Evolutionary conservation across 768 basidiomycete genomes (phyloP).

Genomic region (Naganishia vaughanmartiniae): DNA sequence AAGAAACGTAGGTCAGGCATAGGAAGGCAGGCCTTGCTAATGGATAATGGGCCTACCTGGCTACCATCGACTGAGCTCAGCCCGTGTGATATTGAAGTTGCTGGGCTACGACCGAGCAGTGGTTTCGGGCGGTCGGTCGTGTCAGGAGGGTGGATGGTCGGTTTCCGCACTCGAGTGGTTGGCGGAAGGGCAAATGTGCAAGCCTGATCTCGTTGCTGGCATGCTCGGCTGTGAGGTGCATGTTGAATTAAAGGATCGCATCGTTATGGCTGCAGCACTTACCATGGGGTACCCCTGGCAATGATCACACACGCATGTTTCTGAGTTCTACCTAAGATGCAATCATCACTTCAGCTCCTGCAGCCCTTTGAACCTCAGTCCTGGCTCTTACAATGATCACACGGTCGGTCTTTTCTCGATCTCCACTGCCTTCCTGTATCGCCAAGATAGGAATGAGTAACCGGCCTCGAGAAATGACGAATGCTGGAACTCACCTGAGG

Average conservation of each 20-base stretch:
- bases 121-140: not conserved
- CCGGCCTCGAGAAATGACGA: not conserved
- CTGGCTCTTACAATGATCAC: conserved; percentile 18
- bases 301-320: conserved; percentile 21
- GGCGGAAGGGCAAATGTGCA: conserved; percentile 19
- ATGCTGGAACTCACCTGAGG: not conserved
- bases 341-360: not conserved
- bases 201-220: conserved; percentile 14
- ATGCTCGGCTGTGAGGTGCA: conserved; percentile 2
- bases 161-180: conserved; percentile 14
- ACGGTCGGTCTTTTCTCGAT: conserved; percentile 18
- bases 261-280: no score
- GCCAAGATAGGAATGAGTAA: not conserved
- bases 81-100: conserved; percentile 8
- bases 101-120: conserved; percentile 4
- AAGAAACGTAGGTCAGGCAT: not conserved
- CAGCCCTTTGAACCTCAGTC: no score
- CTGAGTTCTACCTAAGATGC: conserved; percentile 1
- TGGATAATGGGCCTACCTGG: not conserved
- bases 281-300: conserved; percentile 11
- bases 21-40: not conserved
- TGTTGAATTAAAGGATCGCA: no score
- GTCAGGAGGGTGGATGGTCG: not conserved
- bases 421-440: conserved; percentile 15
- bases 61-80: conserved; percentile 17